Percentiles rank a stretch among this genome's conserved stretches.
These are phyloP conservation scores for Staphylotrichum longicolle DNA, from an alignment of 495 filamentous ascomycete species.

Conservation along the genomic window DNA sequence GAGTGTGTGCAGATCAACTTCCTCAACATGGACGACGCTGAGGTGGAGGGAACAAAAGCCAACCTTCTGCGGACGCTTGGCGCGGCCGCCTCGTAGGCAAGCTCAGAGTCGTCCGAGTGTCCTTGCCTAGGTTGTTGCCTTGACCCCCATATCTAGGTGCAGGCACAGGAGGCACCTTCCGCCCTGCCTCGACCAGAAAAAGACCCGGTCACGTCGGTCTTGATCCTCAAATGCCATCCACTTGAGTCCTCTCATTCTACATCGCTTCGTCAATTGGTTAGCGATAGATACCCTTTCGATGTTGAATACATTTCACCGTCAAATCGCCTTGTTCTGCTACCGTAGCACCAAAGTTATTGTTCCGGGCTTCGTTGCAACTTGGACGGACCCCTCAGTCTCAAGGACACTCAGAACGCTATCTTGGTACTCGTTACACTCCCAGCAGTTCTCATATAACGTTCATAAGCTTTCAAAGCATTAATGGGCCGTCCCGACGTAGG, in stretches of 20 bases:
- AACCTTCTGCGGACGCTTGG: slow-evolving; percentile 56
- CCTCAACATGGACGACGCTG: slow-evolving; percentile 60
- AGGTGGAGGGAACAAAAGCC: slow-evolving; percentile 57
- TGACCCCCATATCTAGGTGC: not conserved
- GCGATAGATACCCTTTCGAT: slow-evolving; percentile 7
- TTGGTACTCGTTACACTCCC: not conserved
- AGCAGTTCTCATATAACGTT: too few species aligned
- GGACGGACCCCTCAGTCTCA: not conserved
- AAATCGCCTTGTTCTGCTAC: not conserved
- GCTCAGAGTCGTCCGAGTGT: not conserved
- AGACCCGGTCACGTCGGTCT: not conserved
- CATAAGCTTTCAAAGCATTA: not conserved
- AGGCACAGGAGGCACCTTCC: not conserved
- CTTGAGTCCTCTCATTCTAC: too few species aligned
- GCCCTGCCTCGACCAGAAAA: not conserved
- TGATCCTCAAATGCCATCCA: too few species aligned
- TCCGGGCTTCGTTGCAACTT: not conserved
- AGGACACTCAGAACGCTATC: not conserved
- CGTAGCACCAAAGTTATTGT: not conserved
- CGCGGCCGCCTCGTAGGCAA: slow-evolving; percentile 20
- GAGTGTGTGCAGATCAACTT: slow-evolving; percentile 60
- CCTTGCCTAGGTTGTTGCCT: not conserved
- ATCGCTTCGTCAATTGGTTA: slow-evolving; percentile 6
- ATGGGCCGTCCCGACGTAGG: not conserved
- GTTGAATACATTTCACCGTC: slow-evolving; percentile 3